Conservation (phyloP, 305 asterid species). For the Solanum hybrid region DNA sequence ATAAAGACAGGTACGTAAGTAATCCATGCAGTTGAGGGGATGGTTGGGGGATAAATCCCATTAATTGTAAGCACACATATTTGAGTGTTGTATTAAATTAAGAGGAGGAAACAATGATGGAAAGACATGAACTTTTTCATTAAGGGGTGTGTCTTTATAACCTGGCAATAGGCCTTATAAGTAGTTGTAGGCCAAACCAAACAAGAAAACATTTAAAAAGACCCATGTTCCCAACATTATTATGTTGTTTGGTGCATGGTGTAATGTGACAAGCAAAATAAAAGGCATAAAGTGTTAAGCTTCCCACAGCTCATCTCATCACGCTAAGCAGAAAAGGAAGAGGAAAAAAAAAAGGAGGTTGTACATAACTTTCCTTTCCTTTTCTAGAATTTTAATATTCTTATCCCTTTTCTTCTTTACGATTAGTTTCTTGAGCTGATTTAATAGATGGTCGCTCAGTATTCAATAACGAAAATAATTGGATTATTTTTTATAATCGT, state of each 20-base stretch:
- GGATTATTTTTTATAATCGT: neutral
- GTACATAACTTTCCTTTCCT: neutral
- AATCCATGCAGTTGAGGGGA: neutral
- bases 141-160: neutral
- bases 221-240: constrained; percentile 1
- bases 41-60: neutral
- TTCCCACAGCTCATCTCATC: neutral
- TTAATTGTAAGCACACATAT: neutral
- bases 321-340: neutral
- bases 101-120: neutral
- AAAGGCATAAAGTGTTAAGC: neutral
- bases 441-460: neutral
- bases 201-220: neutral
- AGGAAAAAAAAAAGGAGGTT: neutral
- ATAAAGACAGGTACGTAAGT: neutral
- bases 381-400: neutral
- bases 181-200: constrained; percentile 5
- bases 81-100: neutral
- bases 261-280: neutral
- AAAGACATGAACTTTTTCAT: neutral
- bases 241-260: constrained; percentile 1
- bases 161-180: neutral
- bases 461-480: neutral
- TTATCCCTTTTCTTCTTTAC: neutral
- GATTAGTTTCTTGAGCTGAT: neutral